Evolutionary conservation across 2,329 filamentous ascomycete genomes (phyloP).

Genomic region (Biscogniauxia sp.): DNA sequence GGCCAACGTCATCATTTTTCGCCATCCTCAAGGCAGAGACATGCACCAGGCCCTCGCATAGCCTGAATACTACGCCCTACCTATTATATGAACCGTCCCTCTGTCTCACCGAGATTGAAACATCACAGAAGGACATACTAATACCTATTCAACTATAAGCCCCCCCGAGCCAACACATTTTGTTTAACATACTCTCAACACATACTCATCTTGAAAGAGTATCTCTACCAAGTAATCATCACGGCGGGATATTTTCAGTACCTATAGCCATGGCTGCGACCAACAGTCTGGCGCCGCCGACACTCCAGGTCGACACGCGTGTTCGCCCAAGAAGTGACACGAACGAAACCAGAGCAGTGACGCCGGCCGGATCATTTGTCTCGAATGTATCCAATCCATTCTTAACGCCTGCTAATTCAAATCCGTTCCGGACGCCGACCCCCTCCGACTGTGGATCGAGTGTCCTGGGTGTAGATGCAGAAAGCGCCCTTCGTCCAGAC

Average conservation of each 20-base stretch:
- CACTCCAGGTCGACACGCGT: conserved; percentile 27
- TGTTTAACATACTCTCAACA: neutral
- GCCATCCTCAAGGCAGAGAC: neutral
- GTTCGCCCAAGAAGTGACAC: conserved; percentile 24
- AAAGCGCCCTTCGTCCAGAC: conserved; percentile 62
- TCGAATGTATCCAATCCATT: conserved; percentile 34
- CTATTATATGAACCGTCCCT: neutral
- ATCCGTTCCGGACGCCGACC: conserved; percentile 30
- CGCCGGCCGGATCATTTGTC: conserved; percentile 28
- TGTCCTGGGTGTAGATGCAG: conserved; percentile 25
- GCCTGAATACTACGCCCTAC: neutral
- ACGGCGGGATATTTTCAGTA: neutral
- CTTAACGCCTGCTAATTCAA: conserved; percentile 28
- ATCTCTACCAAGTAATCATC: neutral
- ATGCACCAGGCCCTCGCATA: neutral
- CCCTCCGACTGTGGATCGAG: conserved; percentile 31
- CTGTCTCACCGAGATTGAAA: neutral
- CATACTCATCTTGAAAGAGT: neutral
- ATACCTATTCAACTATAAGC: neutral
- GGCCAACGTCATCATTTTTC: neutral
- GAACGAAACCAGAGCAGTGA: conserved; percentile 27
- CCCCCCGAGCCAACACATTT: no score
- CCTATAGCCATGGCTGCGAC: conserved; percentile 21
- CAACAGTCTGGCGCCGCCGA: conserved; percentile 29
- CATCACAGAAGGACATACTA: neutral